Conservation (phyloP, 352 stramenopile species). For the Pythium brassicae region DNA sequence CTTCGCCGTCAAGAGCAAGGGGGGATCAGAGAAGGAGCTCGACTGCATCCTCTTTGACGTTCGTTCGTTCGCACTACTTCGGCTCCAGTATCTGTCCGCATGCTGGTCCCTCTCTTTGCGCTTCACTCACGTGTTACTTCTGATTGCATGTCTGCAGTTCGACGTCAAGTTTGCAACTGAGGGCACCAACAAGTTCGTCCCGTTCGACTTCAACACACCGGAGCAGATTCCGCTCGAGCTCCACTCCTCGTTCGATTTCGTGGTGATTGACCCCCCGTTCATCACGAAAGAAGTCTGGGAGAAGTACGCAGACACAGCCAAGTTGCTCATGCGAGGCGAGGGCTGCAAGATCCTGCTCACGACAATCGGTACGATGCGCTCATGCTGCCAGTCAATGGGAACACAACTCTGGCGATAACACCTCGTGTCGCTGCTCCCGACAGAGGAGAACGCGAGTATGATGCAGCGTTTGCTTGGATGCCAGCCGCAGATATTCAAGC, state of each 20-base stretch:
- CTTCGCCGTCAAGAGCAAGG: conserved; percentile 75
- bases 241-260: conserved; percentile 79
- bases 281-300: conserved; percentile 93
- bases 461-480: conserved; percentile 86
- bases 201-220: conserved; percentile 90
- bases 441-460: conserved; percentile 85
- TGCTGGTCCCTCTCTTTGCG: background rate
- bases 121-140: background rate
- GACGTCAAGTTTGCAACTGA: conserved; percentile 77
- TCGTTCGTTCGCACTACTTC: conserved; percentile 17
- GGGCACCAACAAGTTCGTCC: conserved; percentile 54
- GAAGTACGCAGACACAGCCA: conserved; percentile 72
- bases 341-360: conserved; percentile 81
- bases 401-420: too few species aligned
- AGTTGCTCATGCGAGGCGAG: conserved; percentile 51
- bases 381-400: background rate
- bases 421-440: background rate
- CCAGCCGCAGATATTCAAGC: conserved; percentile 65
- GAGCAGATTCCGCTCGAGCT: conserved; percentile 50
- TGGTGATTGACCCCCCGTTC: conserved; percentile 94
- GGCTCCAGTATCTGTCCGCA: too few species aligned
- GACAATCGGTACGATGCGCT: conserved; percentile 70
- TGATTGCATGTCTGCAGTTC: conserved; percentile 39
- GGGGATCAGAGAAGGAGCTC: conserved; percentile 14
- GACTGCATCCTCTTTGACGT: conserved; percentile 89